Base-by-base conservation (phyloP, 495 filamentous ascomycete species). In the Cercophora samala region DNA sequence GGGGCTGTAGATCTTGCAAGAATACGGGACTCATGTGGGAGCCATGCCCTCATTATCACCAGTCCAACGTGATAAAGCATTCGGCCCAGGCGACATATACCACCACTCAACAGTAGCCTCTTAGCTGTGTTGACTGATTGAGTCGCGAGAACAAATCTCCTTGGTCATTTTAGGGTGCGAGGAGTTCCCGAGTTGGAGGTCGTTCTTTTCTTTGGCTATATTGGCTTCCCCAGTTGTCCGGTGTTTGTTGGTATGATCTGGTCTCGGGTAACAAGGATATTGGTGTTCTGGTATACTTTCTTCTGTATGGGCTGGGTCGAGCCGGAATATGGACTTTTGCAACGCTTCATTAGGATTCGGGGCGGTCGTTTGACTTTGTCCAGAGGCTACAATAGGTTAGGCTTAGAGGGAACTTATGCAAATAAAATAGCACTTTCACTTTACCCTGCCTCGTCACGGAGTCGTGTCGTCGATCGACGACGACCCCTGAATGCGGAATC, bases 41-140 rank as follows among this genome's bases (percentile, higher is more conserved):
- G 1, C 66, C 69, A 18, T 71, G 69, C 64, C 25, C 60, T 21
- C 66, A 68, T 25, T 17, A 25, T 15, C 26, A 59, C 3, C 26
- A 53, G 3, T 0, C 18, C 29, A 54, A 55, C 8, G 42, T 15
- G 11, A 66, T 66, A 26, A 25, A 15, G 3, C 17, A 32, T 17
- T 46, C 37, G 37, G 37, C 37, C 13, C 37, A 46, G 37, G 5
- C 37, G 13, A 9, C 37, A 46, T 46, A 46, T 17, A 46, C 37
- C 13, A 46, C 37, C 37, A n/a, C 51, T 51, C 13, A 21, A 19
- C 25, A 26, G 24, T 32, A 15, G 58, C 51, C 18, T 24, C 62
- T 58, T 58, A 26, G 32, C 11, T 21, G 23, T 58, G 19, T 21
- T 58, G 23, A 21, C 4, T 21, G 13, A 21, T 58, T 21, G 19